phyloP scores from a whole-genome alignment of 2,329 filamentous ascomycete species.

The Periconia macrospinosa region DNA sequence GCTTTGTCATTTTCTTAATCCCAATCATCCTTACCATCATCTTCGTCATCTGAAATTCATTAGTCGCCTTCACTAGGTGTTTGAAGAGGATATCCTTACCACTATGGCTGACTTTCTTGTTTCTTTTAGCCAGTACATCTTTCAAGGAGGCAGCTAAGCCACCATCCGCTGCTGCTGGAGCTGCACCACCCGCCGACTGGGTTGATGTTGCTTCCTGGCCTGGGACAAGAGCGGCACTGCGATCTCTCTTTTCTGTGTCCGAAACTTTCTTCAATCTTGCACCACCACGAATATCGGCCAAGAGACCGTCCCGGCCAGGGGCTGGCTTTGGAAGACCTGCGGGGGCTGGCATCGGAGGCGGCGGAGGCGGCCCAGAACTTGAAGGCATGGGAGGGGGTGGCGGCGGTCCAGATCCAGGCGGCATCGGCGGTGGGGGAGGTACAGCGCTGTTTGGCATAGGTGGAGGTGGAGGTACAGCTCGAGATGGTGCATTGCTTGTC shows the following conservation, averaged over 20 bases:
- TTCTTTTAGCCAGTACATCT: constrained; percentile 80
- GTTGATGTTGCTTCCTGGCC: constrained; percentile 50
- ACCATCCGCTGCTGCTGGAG: constrained; percentile 33
- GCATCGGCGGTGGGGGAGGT: constrained; percentile 45
- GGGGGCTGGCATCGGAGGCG: constrained; percentile 39
- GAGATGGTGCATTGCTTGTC: constrained; percentile 14
- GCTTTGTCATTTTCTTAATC: background rate
- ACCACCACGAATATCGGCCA: constrained; percentile 71
- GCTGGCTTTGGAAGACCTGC: constrained; percentile 41
- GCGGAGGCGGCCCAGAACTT: constrained; percentile 33
- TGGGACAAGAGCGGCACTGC: constrained; percentile 66
- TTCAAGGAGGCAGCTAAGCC: constrained; percentile 63
- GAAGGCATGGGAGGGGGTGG: constrained; percentile 43
- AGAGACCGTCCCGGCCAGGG: constrained; percentile 60
- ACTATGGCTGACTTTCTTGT: constrained; percentile 91
- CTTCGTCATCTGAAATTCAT: constrained; percentile 67
- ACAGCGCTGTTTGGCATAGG: constrained; percentile 28
- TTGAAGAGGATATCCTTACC: constrained; percentile 59
- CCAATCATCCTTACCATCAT: constrained; percentile 73
- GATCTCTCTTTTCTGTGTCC: constrained; percentile 68
- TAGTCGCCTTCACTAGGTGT: constrained; percentile 18
- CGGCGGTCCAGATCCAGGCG: constrained; percentile 34
- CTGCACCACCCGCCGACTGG: constrained; percentile 53
- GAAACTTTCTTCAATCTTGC: constrained; percentile 74
- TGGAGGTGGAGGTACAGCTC: constrained; percentile 35